Percentiles rank a stretch among this genome's conserved stretches.
phyloP scores from a whole-genome alignment of 1,139 yeast species.

The Lodderomyces parapsilosis region DNA sequence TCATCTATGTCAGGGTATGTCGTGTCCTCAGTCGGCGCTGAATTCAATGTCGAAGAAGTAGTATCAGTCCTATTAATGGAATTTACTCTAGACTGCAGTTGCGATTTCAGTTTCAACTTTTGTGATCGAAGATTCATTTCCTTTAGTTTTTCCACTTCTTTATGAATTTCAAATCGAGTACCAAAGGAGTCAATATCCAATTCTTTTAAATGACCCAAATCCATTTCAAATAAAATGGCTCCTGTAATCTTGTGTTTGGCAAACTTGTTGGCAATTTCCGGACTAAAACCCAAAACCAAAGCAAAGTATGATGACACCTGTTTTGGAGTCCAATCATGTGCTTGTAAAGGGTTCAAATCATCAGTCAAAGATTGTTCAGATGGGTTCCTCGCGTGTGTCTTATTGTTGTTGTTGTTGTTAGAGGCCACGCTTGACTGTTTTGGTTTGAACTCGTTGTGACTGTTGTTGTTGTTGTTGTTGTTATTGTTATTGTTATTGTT shows the following conservation, averaged over 20 bases:
- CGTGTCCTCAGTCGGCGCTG: constrained; percentile 15
- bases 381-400: constrained; percentile 8
- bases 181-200: constrained; percentile 92
- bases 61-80: constrained; percentile 11
- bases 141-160: constrained; percentile 77
- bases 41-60: constrained; percentile 8
- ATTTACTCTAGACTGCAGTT: constrained; percentile 9
- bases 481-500: constrained; percentile 5
- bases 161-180: constrained; percentile 86
- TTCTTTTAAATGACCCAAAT: constrained; percentile 82
- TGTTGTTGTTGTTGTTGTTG: constrained; percentile 1
- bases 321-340: constrained; percentile 75
- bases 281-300: constrained; percentile 65
- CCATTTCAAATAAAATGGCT: constrained; percentile 77
- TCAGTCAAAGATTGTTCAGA: constrained; percentile 22
- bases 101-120: constrained; percentile 14
- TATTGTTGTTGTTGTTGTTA: not conserved
- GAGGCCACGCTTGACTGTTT: constrained; percentile 5
- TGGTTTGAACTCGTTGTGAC: not conserved
- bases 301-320: constrained; percentile 81
- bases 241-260: constrained; percentile 89
- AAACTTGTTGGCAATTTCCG: constrained; percentile 72
- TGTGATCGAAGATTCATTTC: constrained; percentile 18
- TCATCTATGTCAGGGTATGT: constrained; percentile 11
- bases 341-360: constrained; percentile 50